Evolutionary conservation across 805 yeast genomes (phyloP).

Genomic region (Cyberlindnera maclurae): DNA sequence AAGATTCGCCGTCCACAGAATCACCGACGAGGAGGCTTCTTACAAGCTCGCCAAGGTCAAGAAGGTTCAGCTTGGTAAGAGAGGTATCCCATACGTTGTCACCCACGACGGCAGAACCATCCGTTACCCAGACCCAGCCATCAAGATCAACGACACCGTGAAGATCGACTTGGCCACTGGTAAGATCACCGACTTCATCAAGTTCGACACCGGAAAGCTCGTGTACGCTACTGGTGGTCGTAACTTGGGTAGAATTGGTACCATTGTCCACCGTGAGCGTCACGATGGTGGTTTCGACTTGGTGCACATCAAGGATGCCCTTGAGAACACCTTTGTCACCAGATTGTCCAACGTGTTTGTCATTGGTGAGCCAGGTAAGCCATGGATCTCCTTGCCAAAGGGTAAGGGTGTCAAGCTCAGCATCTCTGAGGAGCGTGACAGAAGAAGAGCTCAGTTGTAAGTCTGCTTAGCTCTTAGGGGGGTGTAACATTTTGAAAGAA

Average conservation of each 20-base stretch:
- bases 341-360: slow-evolving; percentile 90
- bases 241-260: slow-evolving; percentile 97
- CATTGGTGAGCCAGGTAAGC: slow-evolving; percentile 93
- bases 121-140: slow-evolving; percentile 98
- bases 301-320: slow-evolving; percentile 92
- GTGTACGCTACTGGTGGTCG: slow-evolving; percentile 97
- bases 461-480: slow-evolving; percentile 1
- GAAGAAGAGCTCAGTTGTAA: slow-evolving; percentile 66
- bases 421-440: slow-evolving; percentile 97
- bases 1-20: slow-evolving; percentile 99
- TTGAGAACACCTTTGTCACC: slow-evolving; percentile 93
- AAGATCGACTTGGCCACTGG: slow-evolving; percentile 95
- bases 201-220: slow-evolving; percentile 87
- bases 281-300: slow-evolving; percentile 98
- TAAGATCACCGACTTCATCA: slow-evolving; percentile 83
- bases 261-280: slow-evolving; percentile 91
- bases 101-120: slow-evolving; percentile 99
- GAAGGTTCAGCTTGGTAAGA: slow-evolving; percentile 97
- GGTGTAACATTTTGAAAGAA: slow-evolving; percentile 2
- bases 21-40: slow-evolving; percentile 96
- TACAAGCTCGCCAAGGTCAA: slow-evolving; percentile 98
- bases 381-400: slow-evolving; percentile 93
- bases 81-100: slow-evolving; percentile 96
- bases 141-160: slow-evolving; percentile 97
- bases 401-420: slow-evolving; percentile 98